Evolutionary conservation across 2,329 filamentous ascomycete genomes (phyloP).

Genomic region (Ilyonectria sp.): DNA sequence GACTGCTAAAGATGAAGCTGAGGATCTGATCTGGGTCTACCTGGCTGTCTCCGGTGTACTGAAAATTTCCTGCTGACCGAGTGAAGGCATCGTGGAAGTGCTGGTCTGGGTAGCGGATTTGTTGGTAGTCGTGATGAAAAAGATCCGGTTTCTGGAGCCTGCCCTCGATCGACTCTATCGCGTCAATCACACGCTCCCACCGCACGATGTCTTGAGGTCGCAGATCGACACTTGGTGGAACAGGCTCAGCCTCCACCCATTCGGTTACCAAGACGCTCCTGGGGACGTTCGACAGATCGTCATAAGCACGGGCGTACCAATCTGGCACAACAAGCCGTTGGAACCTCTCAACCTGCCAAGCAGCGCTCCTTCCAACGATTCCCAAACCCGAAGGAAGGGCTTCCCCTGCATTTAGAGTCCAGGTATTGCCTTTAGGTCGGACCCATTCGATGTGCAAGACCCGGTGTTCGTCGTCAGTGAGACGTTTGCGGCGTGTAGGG

Average conservation of each 20-base stretch:
- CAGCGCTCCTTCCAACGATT: conserved; percentile 13
- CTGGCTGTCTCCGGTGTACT: conserved; percentile 26
- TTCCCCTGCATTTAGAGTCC: conserved; percentile 21
- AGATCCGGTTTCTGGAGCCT: conserved; percentile 3
- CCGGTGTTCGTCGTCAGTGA: conserved; percentile 13
- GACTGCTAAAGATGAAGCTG: conserved; percentile 23
- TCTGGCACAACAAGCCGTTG: conserved; percentile 16
- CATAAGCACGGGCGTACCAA: conserved; percentile 23
- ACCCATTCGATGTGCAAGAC: conserved; percentile 13
- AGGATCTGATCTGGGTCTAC: conserved; percentile 25
- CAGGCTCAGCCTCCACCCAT: conserved; percentile 20
- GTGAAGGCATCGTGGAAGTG: conserved; percentile 32
- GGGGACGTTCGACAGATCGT: conserved; percentile 20
- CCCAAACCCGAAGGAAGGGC: conserved; percentile 18
- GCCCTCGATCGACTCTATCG: conserved; percentile 25
- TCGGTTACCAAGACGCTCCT: conserved; percentile 20
- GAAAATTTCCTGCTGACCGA: conserved; percentile 25
- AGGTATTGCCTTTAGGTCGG: neutral
- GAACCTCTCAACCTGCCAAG: conserved; percentile 22
- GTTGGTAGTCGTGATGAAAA: conserved; percentile 15
- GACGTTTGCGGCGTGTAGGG: conserved; percentile 6
- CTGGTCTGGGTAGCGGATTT: conserved; percentile 19
- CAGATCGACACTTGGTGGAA: conserved; percentile 11
- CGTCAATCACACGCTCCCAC: conserved; percentile 20
- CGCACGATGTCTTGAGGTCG: conserved; percentile 18